Conservation (phyloP, 2,329 filamentous ascomycete species). For the Blastomyces emzantsi region DNA sequence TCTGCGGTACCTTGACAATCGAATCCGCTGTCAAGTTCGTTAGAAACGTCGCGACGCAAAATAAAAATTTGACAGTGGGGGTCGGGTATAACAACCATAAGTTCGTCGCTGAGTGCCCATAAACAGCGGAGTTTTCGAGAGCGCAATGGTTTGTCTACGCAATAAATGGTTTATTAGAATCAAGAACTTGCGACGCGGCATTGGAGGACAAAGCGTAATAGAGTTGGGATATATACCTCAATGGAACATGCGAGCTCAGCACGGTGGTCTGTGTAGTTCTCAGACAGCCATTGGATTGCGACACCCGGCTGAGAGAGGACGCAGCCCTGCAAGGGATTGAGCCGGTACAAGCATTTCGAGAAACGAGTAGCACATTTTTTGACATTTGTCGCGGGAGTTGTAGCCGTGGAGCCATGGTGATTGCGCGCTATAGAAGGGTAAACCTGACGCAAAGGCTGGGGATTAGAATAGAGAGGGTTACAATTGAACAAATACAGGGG, state of each 20-base stretch:
- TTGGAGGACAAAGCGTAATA: neutral
- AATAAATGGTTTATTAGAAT: neutral
- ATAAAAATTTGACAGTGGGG: neutral
- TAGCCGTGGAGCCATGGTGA: conserved; percentile 34
- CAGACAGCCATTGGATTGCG: conserved; percentile 5
- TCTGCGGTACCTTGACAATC: conserved; percentile 87
- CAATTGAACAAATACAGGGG: neutral
- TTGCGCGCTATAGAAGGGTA: neutral
- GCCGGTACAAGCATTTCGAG: conserved; percentile 8
- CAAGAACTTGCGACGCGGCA: neutral
- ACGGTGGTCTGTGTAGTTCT: neutral
- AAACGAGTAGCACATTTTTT: conserved; percentile 17
- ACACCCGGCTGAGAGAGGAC: conserved; percentile 1
- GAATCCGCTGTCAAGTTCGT: conserved; percentile 53
- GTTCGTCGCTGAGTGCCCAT: neutral
- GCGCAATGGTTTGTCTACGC: neutral
- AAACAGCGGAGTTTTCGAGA: conserved; percentile 1
- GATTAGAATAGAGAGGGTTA: neutral
- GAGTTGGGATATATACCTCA: conserved; percentile 4
- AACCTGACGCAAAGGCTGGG: neutral
- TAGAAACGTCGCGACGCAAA: conserved; percentile 12
- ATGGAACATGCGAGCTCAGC: neutral
- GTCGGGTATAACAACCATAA: conserved; percentile 4
- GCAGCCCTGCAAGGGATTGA: conserved; percentile 3
- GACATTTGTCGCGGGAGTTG: conserved; percentile 27